phyloP scores from a whole-genome alignment of 208 protist species.

The Phytomonas sp. region DNA sequence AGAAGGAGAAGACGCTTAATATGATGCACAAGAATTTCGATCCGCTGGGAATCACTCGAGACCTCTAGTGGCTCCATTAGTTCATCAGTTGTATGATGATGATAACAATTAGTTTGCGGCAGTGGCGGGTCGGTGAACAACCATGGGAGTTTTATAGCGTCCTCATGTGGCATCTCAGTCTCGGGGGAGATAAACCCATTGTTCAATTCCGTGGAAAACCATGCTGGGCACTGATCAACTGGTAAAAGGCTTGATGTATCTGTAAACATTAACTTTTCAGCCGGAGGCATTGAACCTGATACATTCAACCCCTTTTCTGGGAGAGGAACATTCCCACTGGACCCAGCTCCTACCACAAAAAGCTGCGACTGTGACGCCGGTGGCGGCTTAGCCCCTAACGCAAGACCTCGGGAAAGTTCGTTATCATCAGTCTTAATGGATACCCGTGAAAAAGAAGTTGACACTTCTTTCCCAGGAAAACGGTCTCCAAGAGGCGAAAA shows the following conservation, averaged over 20 bases:
- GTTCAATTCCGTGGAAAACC: conserved; percentile 65
- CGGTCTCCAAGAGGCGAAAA: not conserved
- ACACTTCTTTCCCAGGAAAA: not conserved
- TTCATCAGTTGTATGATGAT: conserved; percentile 16
- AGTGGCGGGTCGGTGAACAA: conserved; percentile 28
- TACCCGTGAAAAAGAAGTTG: not conserved
- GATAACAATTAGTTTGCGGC: conserved; percentile 16
- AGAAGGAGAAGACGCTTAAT: conserved; percentile 39
- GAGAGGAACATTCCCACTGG: not conserved
- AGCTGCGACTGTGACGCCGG: not conserved
- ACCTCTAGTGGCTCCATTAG: conserved; percentile 19
- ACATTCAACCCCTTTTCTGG: not conserved
- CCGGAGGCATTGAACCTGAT: not conserved
- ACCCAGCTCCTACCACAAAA: not conserved
- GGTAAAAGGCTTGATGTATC: conserved; percentile 18
- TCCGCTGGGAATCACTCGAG: conserved; percentile 23
- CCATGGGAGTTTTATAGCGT: conserved; percentile 32
- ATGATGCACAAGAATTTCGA: conserved; percentile 47
- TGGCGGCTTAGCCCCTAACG: not conserved
- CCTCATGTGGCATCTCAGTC: conserved; percentile 13
- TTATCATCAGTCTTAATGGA: not conserved
- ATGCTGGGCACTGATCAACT: conserved; percentile 33
- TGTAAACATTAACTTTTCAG: not conserved
- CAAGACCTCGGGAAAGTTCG: not conserved
- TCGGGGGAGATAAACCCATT: conserved; percentile 4